Base-by-base conservation (phyloP, 23 red algal species). In the Gracilaria gracilis region DNA sequence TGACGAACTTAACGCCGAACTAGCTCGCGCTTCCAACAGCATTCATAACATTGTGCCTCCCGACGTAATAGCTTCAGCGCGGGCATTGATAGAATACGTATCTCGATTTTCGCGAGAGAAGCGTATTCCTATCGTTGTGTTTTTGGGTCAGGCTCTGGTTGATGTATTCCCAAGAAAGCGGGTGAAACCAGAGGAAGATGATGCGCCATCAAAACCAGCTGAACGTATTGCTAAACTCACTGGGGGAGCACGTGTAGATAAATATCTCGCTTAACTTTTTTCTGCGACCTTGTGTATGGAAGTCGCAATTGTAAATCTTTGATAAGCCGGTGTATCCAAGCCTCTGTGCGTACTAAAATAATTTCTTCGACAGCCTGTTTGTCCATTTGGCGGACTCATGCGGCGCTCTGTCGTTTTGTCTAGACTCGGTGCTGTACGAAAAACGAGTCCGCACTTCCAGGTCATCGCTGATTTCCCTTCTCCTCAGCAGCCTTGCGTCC, bases 111-210 rank as follows among this genome's bases (percentile, higher is more conserved):
- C 87, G 38, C 75, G 93, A 77, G 85, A 90, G 29, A 95, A 91
- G 51, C 75, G 81, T 13, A 95, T 95, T 57, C 93, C 93, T 14
- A 95, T 95, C 31, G 93, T 95, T 82, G 81, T 91, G 32, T 95
- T 91, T 59, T 80, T 95, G 19, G 93, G 93, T 4, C 61, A 95
- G 31, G 89, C 75, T 28, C 62, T 92, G 44, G 80, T 92, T 40
- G 89, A 84, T 29, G 80, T 92, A 20, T 92, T 83, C 40, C 79
- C 89, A 14, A 83, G 75, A 62, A 67, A 78, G 42, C 65, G 73
- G 24, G 32, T 78, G 28, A 29, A 31, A 51, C 62, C 53, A 49
- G 75, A 54, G 49, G 59, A 34, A 4, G 75, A 49, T 16, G 33
- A 44, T 11, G 24, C 79, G 51, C 71, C 53, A 69, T n/a, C 87